Evolutionary conservation across 805 yeast species (phyloP).

Genomic region (Wickerhamiella vanderwaltii): DNA sequence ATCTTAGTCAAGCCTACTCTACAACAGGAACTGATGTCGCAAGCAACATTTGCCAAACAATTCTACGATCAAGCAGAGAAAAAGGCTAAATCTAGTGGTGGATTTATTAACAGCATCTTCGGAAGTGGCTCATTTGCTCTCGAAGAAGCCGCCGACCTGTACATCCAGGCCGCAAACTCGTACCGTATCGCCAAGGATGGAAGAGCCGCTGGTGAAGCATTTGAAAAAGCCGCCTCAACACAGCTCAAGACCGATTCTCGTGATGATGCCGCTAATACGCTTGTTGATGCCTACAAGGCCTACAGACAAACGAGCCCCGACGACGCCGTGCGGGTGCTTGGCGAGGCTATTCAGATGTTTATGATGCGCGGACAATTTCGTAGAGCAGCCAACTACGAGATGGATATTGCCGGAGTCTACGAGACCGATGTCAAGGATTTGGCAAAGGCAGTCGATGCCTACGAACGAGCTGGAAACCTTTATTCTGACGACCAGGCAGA

Average conservation of each 20-base stretch:
- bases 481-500: conserved; percentile 86
- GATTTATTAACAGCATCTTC: conserved; percentile 34
- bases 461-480: conserved; percentile 95
- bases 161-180: conserved; percentile 84
- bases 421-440: conserved; percentile 62
- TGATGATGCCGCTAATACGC: conserved; percentile 85
- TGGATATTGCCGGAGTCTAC: conserved; percentile 78
- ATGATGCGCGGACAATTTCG: conserved; percentile 89
- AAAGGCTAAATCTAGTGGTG: conserved; percentile 56
- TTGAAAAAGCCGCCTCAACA: conserved; percentile 72
- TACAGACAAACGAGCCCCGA: conserved; percentile 60
- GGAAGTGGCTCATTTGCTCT: conserved; percentile 50
- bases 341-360: conserved; percentile 68
- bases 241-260: conserved; percentile 63
- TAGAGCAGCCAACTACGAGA: conserved; percentile 87
- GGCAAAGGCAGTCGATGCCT: conserved; percentile 58
- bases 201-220: conserved; percentile 65
- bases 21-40: too few relatives aligned
- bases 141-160: conserved; percentile 90
- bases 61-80: conserved; percentile 45
- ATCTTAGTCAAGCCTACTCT: too few relatives aligned
- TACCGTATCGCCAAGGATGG: conserved; percentile 63
- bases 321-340: conserved; percentile 65
- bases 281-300: conserved; percentile 82
- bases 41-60: conserved; percentile 7